phyloP scores from a whole-genome alignment of 2,329 filamentous ascomycete genomes.

The Cercospora sp. region DNA sequence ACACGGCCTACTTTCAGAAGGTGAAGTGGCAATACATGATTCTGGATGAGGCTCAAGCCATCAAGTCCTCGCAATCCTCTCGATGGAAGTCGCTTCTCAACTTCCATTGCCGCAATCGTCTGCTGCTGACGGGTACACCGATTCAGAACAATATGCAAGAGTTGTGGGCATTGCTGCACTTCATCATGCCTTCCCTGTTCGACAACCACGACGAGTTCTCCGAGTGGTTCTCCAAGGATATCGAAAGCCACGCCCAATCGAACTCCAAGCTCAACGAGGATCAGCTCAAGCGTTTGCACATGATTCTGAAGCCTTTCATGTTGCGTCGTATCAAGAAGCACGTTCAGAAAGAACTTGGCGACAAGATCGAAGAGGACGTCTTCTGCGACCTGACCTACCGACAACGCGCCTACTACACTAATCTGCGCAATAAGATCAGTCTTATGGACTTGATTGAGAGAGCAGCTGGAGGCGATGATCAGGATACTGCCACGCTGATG shows the following conservation, averaged over 20 bases:
- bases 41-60: constrained; percentile 95
- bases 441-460: constrained; percentile 99
- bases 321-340: constrained; percentile 99
- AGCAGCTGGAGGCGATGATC: constrained; percentile 88
- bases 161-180: constrained; percentile 94
- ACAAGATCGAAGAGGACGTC: constrained; percentile 96
- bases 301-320: constrained; percentile 99
- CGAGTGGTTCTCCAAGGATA: constrained; percentile 93
- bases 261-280: constrained; percentile 99
- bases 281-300: constrained; percentile 92
- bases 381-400: constrained; percentile 97
- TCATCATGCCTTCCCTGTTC: constrained; percentile 99
- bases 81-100: constrained; percentile 93
- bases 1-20: constrained; percentile 97
- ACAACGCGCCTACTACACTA: constrained; percentile 89
- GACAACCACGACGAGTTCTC: constrained; percentile 91
- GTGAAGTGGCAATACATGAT: constrained; percentile 99
- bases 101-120: constrained; percentile 92
- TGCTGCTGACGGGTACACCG: constrained; percentile 91
- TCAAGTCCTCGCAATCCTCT: constrained; percentile 96
- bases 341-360: constrained; percentile 96
- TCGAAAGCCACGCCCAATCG: constrained; percentile 96
- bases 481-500: constrained; percentile 95
- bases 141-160: constrained; percentile 99
- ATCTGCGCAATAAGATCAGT: constrained; percentile 93